phyloP scores from a whole-genome alignment of 257 asterid genomes.

The Gentiana macrophylla region DNA sequence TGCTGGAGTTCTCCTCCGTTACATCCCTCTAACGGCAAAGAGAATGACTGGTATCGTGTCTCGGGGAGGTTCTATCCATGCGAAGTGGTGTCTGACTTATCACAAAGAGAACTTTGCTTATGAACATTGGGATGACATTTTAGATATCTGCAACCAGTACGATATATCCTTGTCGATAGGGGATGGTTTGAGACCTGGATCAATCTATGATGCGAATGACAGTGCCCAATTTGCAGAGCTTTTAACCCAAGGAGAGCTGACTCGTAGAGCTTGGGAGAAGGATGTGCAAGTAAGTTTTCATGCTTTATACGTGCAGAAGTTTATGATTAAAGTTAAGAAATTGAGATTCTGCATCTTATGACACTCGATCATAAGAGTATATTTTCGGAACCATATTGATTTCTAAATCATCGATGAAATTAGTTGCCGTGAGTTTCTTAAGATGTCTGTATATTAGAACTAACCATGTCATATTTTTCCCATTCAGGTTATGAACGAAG shows the following conservation, averaged over 20 bases:
- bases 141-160: slow-evolving; percentile 86
- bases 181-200: slow-evolving; percentile 95
- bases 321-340: not conserved
- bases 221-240: slow-evolving; percentile 94
- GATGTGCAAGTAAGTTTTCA: slow-evolving; percentile 67
- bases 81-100: slow-evolving; percentile 95
- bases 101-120: slow-evolving; percentile 93
- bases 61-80: slow-evolving; percentile 96
- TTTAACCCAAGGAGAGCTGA: slow-evolving; percentile 88
- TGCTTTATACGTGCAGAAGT: not conserved
- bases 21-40: slow-evolving; percentile 85
- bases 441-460: not conserved
- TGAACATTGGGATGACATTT: slow-evolving; percentile 95
- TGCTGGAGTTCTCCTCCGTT: slow-evolving; percentile 88
- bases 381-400: not conserved
- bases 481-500: slow-evolving; percentile 88
- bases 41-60: slow-evolving; percentile 94
- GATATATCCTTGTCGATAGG: slow-evolving; percentile 89
- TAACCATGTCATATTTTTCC: not conserved
- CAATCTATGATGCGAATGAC: slow-evolving; percentile 92
- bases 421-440: not conserved
- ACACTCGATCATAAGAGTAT: too few relatives aligned
- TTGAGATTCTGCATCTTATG: not conserved
- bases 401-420: not conserved
- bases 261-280: slow-evolving; percentile 92